A percentile compares a stretch with the other conserved stretches of the same genome.
Evolutionary conservation across 2,329 filamentous ascomycete genomes (phyloP).

Genomic region (Ophiostoma novo-ulmi): DNA sequence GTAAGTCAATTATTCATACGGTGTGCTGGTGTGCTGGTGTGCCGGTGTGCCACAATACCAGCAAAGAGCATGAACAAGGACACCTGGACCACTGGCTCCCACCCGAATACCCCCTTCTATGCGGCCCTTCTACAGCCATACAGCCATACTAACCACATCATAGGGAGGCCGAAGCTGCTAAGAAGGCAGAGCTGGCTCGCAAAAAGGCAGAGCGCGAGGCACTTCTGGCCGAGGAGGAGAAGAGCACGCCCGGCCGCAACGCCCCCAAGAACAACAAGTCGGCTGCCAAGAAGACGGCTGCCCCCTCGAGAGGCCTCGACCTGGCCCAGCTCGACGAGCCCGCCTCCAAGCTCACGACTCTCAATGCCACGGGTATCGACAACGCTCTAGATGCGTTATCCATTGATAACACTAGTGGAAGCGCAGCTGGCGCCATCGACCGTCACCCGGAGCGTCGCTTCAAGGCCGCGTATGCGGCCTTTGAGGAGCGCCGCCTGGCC

Average conservation of each 20-base stretch:
- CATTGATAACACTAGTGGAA: slow-evolving; percentile 40
- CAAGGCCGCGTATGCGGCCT: slow-evolving; percentile 79
- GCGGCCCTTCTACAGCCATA: background rate
- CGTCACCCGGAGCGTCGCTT: slow-evolving; percentile 81
- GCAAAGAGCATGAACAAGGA: background rate
- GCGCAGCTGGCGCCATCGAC: slow-evolving; percentile 63
- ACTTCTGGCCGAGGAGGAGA: slow-evolving; percentile 76
- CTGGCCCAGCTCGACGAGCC: slow-evolving; percentile 62
- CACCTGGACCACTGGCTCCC: background rate
- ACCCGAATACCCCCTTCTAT: too few species aligned
- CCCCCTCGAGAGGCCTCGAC: slow-evolving; percentile 59
- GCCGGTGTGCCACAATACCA: slow-evolving; percentile 12
- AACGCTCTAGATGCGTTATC: slow-evolving; percentile 85
- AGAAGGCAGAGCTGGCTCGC: slow-evolving; percentile 72
- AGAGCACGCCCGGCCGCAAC: slow-evolving; percentile 50
- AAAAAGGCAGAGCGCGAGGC: slow-evolving; percentile 94
- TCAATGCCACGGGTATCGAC: slow-evolving; percentile 86
- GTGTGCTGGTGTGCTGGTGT: background rate
- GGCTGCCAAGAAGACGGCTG: slow-evolving; percentile 56
- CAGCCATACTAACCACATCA: background rate
- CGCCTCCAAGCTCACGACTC: slow-evolving; percentile 44
- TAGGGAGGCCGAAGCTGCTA: slow-evolving; percentile 78
- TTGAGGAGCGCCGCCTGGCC: slow-evolving; percentile 70
- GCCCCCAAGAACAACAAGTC: slow-evolving; percentile 63
- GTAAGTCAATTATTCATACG: slow-evolving; percentile 46